Evolutionary conservation across 768 basidiomycete genomes (phyloP), one percentile per base, ranked within the genome.

Genomic region (Podaxis sp.): DNA sequence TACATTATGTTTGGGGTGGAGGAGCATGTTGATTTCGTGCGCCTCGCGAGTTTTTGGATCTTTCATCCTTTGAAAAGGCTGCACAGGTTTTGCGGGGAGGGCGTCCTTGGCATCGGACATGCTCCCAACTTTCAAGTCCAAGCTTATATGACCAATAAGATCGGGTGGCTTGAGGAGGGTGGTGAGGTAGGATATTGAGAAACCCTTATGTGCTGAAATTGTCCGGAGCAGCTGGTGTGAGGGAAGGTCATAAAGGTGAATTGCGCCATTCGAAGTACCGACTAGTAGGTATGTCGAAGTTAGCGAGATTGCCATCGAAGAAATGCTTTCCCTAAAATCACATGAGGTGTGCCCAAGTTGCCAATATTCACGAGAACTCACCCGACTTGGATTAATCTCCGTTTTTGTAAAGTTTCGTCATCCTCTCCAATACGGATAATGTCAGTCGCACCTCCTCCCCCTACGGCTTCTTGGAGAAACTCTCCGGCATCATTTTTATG

Each of bases 171-270:
- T 91, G 54, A 96, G 80, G 76, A 99, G 82, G 2, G 92, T 90
- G 51, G 82, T 76, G 5, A 99, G 74, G 73, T 87, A 79, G 15
- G 92, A 87, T 71, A 98, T 87, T 36, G 84, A 74, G 67, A 85
- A 72, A 49, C 86, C 85, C 67, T 87, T 89, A 72, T 86, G 89
- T 0, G 88, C 80, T 17, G 85, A 82, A 66, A 98, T 87, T 28
- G 90, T 89, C 52, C 95, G 90, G 28, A 97, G 77, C 30, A 87
- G 86, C 71, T 99, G 96, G 70, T 95, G 93, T 0, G 96, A 96
- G 1, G 93, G 86, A 33, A 96, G 83, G 65, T 97, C 92, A 72
- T 95, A 94, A 42, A 95, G 73, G 62, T 93, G 83, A 55, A 98
- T 83, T 12, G 85, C 71, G 2, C 94, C 94, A 1, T 82, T 73